Conservation (phyloP, 306 rosid species). For the Casuarina glauca region DNA sequence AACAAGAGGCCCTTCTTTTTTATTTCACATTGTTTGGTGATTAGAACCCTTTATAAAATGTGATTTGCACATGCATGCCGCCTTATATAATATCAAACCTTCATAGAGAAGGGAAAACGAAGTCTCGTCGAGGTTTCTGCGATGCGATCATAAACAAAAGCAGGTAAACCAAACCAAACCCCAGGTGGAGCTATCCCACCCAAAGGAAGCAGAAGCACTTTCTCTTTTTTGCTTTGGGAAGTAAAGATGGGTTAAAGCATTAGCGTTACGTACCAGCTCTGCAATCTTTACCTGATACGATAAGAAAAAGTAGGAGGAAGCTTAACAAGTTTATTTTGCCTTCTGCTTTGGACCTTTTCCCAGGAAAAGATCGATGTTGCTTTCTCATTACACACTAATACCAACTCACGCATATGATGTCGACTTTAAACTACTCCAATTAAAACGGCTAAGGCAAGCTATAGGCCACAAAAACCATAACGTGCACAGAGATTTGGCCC, state of each 20-base stretch:
- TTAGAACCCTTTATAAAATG: too few relatives aligned
- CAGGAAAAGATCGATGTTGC: not conserved
- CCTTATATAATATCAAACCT: not conserved
- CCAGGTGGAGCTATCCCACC: not conserved
- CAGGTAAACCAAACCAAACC: not conserved
- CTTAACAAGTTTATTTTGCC: not conserved
- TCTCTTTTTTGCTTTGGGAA: too few relatives aligned
- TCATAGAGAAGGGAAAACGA: not conserved
- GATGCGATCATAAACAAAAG: not conserved
- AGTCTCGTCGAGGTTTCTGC: slow-evolving; percentile 21
- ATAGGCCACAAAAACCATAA: not conserved
- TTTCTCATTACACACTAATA: too few relatives aligned
- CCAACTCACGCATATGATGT: not conserved
- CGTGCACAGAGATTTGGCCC: not conserved
- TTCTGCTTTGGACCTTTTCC: not conserved
- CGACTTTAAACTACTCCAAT: slow-evolving; percentile 29
- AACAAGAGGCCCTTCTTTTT: too few relatives aligned
- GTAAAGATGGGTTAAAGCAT: too few relatives aligned
- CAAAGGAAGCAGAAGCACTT: too few relatives aligned
- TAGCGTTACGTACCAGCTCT: not conserved
- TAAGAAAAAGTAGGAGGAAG: not conserved
- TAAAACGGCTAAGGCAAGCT: slow-evolving; percentile 24
- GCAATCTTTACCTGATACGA: slow-evolving; percentile 2
- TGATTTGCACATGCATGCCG: too few relatives aligned
- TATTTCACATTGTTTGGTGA: too few relatives aligned